Percentiles rank a stretch among this genome's conserved stretches.
Conservation (phyloP, 1,139 yeast genomes). For the Blastobotrys aristatus region DNA sequence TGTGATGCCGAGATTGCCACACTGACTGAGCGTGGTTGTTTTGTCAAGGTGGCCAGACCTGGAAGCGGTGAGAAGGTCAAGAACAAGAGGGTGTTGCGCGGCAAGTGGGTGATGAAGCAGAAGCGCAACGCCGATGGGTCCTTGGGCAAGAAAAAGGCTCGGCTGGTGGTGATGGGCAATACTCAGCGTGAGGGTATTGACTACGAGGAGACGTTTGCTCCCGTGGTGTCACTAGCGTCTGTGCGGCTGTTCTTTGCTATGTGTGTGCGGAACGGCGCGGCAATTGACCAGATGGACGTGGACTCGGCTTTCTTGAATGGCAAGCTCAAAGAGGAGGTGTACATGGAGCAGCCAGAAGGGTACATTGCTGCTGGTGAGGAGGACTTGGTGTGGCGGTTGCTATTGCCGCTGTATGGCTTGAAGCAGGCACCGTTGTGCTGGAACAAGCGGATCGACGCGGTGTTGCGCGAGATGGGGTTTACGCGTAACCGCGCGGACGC, state of each 20-base stretch:
- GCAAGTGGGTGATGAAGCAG: slow-evolving; percentile 21
- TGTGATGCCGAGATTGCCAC: not conserved
- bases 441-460: slow-evolving; percentile 12
- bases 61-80: no score
- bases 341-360: no score
- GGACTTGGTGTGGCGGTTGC: slow-evolving; percentile 18
- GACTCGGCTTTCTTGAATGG: slow-evolving; percentile 20
- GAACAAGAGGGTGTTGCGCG: no score
- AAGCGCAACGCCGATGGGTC: slow-evolving; percentile 15
- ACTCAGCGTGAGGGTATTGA: slow-evolving; percentile 21
- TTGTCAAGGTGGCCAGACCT: not conserved
- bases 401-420: slow-evolving; percentile 24
- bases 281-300: slow-evolving; percentile 8
- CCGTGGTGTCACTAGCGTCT: no score
- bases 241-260: no score
- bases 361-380: not conserved
- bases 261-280: slow-evolving; percentile 4
- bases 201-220: no score
- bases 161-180: slow-evolving; percentile 25
- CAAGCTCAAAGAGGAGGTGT: slow-evolving; percentile 16
- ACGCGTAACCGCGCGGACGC: not conserved
- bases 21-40: not conserved
- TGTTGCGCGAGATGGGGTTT: slow-evolving; percentile 12
- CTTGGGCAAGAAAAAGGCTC: slow-evolving; percentile 19
- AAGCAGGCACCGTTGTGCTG: slow-evolving; percentile 27